phyloP scores from a whole-genome alignment of 1,284 basidiomycete genomes.

The Trametes hirsuta region DNA sequence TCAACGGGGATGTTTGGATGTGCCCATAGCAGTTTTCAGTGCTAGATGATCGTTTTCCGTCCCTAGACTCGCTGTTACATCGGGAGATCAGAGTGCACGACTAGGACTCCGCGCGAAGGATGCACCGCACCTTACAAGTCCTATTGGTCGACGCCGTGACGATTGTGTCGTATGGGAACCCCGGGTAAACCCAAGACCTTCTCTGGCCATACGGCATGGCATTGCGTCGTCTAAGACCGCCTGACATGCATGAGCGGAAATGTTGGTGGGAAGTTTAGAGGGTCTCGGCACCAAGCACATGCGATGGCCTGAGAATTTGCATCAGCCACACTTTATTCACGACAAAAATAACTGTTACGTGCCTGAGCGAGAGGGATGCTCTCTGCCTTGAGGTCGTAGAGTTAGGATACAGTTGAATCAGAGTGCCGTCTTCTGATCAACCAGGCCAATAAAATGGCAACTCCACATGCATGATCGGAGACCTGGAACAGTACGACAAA shows the following conservation, averaged over 20 bases:
- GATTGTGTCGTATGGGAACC: conserved; percentile 6
- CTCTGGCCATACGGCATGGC: not conserved
- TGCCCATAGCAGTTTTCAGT: not conserved
- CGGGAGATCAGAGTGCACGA: not conserved
- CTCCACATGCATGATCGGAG: too few relatives aligned
- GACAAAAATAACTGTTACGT: not conserved
- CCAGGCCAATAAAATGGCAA: too few relatives aligned
- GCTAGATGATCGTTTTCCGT: not conserved
- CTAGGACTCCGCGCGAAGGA: not conserved
- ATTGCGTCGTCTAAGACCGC: not conserved
- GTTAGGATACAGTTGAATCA: too few relatives aligned
- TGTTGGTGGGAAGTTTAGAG: not conserved
- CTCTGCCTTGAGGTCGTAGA: too few relatives aligned
- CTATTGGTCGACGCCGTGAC: not conserved
- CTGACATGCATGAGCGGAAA: not conserved
- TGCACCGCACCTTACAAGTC: not conserved
- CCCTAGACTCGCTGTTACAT: conserved; percentile 2
- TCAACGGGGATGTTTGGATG: not conserved
- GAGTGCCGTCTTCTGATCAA: too few relatives aligned
- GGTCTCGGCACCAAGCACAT: not conserved
- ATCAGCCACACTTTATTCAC: not conserved
- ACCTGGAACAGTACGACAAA: too few relatives aligned
- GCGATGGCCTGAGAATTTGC: not conserved
- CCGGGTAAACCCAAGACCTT: conserved; percentile 3
- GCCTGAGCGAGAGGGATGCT: too few relatives aligned